Conservation (phyloP, 768 basidiomycete genomes). For the Mycena venus region DNA sequence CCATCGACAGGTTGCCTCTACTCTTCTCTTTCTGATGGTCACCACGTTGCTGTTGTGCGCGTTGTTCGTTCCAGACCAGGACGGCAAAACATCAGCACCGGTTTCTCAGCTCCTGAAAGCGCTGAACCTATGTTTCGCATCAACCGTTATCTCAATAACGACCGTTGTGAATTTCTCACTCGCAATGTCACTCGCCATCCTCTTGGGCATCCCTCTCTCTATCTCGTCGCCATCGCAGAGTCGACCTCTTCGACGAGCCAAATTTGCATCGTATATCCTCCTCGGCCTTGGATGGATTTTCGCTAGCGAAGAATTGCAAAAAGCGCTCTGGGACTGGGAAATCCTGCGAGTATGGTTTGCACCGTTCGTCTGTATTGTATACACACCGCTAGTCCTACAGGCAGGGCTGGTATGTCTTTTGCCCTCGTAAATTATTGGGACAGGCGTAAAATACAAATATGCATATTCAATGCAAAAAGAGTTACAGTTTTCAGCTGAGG, state of each 20-base stretch:
- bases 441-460: background rate
- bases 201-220: slow-evolving; percentile 77
- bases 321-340: slow-evolving; percentile 83
- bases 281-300: slow-evolving; percentile 72
- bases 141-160: slow-evolving; percentile 86
- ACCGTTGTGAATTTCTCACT: slow-evolving; percentile 95
- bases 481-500: slow-evolving; percentile 27
- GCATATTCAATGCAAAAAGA: background rate
- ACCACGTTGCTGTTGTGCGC: slow-evolving; percentile 48
- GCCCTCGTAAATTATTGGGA: slow-evolving; percentile 39
- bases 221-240: slow-evolving; percentile 50
- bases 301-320: slow-evolving; percentile 56
- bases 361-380: slow-evolving; percentile 86
- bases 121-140: slow-evolving; percentile 85
- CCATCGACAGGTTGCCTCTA: slow-evolving; percentile 9
- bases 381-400: slow-evolving; percentile 81
- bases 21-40: slow-evolving; percentile 41
- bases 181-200: slow-evolving; percentile 76
- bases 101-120: slow-evolving; percentile 71
- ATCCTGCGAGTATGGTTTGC: slow-evolving; percentile 86
- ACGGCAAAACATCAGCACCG: slow-evolving; percentile 48
- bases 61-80: slow-evolving; percentile 43
- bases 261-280: slow-evolving; percentile 56
- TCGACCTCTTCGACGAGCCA: slow-evolving; percentile 39
- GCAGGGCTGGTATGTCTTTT: slow-evolving; percentile 70